phyloP scores from a whole-genome alignment of 2,329 filamentous ascomycete genomes.

The Stemphylium lycopersici region DNA sequence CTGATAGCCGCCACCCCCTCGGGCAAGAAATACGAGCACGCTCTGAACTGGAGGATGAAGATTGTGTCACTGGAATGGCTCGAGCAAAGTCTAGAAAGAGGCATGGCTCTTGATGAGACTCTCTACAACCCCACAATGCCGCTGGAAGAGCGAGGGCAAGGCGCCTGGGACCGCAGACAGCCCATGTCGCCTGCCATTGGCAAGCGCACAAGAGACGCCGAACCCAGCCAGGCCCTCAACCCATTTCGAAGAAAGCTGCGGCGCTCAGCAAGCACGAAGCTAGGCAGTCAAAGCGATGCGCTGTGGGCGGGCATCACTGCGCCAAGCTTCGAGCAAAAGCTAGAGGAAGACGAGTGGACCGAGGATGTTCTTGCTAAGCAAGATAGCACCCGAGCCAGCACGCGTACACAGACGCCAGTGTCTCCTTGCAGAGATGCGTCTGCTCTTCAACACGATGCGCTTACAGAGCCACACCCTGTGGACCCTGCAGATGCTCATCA shows the following conservation, averaged over 20 bases:
- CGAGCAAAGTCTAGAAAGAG: conserved; percentile 77
- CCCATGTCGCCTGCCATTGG: conserved; percentile 51
- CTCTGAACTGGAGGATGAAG: conserved; percentile 79
- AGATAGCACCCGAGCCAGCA: conserved; percentile 20
- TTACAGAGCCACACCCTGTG: conserved; percentile 21
- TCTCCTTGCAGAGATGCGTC: conserved; percentile 7
- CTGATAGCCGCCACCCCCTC: conserved; percentile 79
- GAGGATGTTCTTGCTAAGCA: conserved; percentile 34
- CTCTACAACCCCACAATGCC: conserved; percentile 80
- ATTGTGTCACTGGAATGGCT: conserved; percentile 87
- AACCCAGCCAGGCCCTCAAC: conserved; percentile 51
- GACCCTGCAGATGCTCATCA: conserved; percentile 21
- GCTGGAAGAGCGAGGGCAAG: conserved; percentile 72
- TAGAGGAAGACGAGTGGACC: conserved; percentile 43
- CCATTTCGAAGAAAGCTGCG: conserved; percentile 74
- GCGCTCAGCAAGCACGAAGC: conserved; percentile 82
- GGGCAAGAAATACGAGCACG: conserved; percentile 89
- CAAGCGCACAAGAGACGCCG: conserved; percentile 42
- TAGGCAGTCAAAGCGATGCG: conserved; percentile 77
- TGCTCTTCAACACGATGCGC: conserved; percentile 11
- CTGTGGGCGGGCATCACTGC: conserved; percentile 90
- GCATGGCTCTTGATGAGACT: conserved; percentile 89
- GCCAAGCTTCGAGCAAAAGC: conserved; percentile 33
- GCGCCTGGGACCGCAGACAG: conserved; percentile 68
- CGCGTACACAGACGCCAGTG: conserved; percentile 16